Evolutionary conservation across 805 yeast genomes (phyloP), one percentile per base, ranked within the genome.

Genomic region (Metschnikowia rubicola): DNA sequence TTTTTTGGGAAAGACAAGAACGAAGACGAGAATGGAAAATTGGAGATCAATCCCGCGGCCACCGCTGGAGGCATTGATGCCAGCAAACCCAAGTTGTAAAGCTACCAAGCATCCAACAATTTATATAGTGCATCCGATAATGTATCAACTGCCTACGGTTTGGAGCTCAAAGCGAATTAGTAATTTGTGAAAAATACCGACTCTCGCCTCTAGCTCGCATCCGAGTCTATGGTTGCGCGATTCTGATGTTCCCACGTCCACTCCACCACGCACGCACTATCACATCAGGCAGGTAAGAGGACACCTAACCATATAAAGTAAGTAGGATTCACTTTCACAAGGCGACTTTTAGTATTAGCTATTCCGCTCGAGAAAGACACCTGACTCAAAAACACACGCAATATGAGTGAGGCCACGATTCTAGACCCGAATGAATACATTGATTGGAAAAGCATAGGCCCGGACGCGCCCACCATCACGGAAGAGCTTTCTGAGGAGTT

Each of bases 1-100:
- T 94, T 94, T 67, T 94, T 94, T 63, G 96, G 96, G 10, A 80
- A 80, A 21, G 75, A 74, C 41, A 62, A 65, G 8, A 59, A 62
- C n/a, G 69, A 62, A 46, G 64, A 71, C 52, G 74, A 72, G 30
- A 58, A 57, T 19, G 84, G 84, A 2, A 69, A 69, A 54, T 63
- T 82, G 53, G 85, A 78, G 55, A 71, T 81, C 53, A 82, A 82
- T 57, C 58, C 69, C 21, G 73, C 67, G 17, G 86, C 84, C 26
- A 82, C 86, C 9, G 73, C 77, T 43, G 85, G 85, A 28, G 88
- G 86, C 21, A 56, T 65, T 21, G 66, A 61, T 41, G 55, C 68
- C 29, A 59, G 72, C 19, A 77, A 76, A 52, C 76, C 84, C 12
- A 79, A 78, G 55, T 64, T 78, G 33, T 78, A 63, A 36, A 29